Evolutionary conservation across 208 protist species (phyloP).

Genomic region (Eutreptiella sp.): DNA sequence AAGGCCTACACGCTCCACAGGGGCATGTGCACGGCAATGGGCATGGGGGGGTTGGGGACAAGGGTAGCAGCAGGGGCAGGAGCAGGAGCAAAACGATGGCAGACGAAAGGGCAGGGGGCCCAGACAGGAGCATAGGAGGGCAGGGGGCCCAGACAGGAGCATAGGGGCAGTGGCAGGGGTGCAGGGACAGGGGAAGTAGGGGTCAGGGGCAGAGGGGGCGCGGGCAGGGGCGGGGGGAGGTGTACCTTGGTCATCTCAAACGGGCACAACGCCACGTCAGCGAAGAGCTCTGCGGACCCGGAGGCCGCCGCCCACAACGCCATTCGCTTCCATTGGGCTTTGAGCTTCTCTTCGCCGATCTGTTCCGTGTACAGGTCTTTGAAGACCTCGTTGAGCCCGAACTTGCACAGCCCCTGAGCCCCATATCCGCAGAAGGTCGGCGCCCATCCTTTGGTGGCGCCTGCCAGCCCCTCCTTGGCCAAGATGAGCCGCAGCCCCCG

Average conservation of each 20-base stretch:
- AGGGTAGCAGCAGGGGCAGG: too few species aligned
- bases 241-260: slow-evolving; percentile 90
- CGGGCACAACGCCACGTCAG: slow-evolving; percentile 89
- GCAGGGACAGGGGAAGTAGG: too few species aligned
- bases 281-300: slow-evolving; percentile 91
- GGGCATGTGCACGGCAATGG: too few species aligned
- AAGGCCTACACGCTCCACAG: too few species aligned
- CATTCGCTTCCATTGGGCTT: slow-evolving; percentile 53
- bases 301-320: slow-evolving; percentile 77
- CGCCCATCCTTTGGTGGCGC: slow-evolving; percentile 75
- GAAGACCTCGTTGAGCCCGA: slow-evolving; percentile 88
- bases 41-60: too few species aligned
- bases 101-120: too few species aligned
- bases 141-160: too few species aligned
- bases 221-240: slow-evolving; percentile 46
- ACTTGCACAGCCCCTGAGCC: slow-evolving; percentile 83
- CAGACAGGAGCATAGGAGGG: too few species aligned
- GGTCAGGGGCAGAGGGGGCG: too few species aligned
- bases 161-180: too few species aligned
- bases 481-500: slow-evolving; percentile 56
- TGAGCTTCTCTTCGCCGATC: slow-evolving; percentile 73
- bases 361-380: slow-evolving; percentile 78
- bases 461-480: slow-evolving; percentile 52
- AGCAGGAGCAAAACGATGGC: too few species aligned
- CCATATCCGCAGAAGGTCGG: slow-evolving; percentile 85